Evolutionary conservation across 345 rosid species (phyloP), one percentile per base, ranked within the genome.

Genomic region (Syzygium jambos): DNA sequence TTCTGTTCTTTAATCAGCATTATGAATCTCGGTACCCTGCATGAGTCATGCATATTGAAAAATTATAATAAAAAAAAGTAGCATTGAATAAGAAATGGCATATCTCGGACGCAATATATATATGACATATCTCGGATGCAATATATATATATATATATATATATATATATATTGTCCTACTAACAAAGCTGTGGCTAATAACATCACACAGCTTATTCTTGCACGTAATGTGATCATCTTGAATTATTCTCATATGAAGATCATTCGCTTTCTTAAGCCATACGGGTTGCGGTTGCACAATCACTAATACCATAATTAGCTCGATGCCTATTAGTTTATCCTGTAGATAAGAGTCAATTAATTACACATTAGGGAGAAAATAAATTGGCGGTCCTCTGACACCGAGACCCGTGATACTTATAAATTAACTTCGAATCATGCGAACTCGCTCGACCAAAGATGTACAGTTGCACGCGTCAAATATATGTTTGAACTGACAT

Each of bases 371-470:
- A 1, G 80, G 49, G 49, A 38, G 22, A 11, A 19, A 73, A 19
- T 1, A 38, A 34, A 19, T 34, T 19, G 25, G 4, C 2, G 8
- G 0, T 73, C 82, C 82, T 38, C 49, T 22, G 17, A 34, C 1
- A 30, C 12, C 1, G 1, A 68, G 23, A 68, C 6, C 5, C 21
- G 5, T 17, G 14, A 73, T 73, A 19, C 25, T 73, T 10, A 19
- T 1, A 19, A 0, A 73, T 21, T 73, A 73, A 1, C 27, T 73
- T 21, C 14, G 5, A 73, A 19, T 19, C 27, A 3, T 6, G 12
- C 11, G 11, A 73, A 5, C 1, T 19, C 2, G 0, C 27, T 5
- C 49, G 2, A 38, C 4, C 0, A 1, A 2, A 34, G 25, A 73
- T 73, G 7, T 6, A 5, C 38, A 30, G 16, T 1, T 17, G 25